These are phyloP conservation scores for Jatropha curcas DNA, from an alignment of 345 rosid species.

Conservation along the genomic window DNA sequence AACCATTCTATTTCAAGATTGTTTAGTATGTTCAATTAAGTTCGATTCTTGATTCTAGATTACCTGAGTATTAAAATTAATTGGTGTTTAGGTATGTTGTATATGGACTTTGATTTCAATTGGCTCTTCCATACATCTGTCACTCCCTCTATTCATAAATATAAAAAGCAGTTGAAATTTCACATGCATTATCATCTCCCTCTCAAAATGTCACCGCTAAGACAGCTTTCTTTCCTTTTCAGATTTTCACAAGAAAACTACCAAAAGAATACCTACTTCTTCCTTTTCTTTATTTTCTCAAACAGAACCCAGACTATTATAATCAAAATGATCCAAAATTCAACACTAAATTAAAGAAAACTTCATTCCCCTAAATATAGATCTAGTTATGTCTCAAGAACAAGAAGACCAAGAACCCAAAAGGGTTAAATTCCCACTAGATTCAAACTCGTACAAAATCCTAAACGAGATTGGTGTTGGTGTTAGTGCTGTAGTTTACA, in stretches of 20 bases:
- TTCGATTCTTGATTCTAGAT: too few relatives aligned
- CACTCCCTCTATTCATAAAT: too few relatives aligned
- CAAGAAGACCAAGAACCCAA: conserved; percentile 5
- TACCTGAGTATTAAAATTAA: too few relatives aligned
- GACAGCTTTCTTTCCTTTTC: conserved; percentile 10
- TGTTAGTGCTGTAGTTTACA: conserved; percentile 74
- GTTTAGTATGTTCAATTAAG: too few relatives aligned
- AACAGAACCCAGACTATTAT: not conserved
- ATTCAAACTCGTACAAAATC: conserved; percentile 57
- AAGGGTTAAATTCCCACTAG: conserved; percentile 61
- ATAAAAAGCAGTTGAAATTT: conserved; percentile 1
- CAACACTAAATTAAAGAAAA: not conserved
- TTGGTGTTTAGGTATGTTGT: too few relatives aligned
- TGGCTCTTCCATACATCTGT: not conserved
- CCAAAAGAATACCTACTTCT: conserved; percentile 8
- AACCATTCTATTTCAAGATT: too few relatives aligned
- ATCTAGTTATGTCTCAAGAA: conserved; percentile 7
- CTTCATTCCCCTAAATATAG: not conserved
- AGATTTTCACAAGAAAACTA: conserved; percentile 39
- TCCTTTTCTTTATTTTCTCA: conserved; percentile 1
- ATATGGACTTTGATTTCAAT: too few relatives aligned
- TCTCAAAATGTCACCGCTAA: conserved; percentile 13
- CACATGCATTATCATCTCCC: conserved; percentile 47
- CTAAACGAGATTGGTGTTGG: conserved; percentile 71
- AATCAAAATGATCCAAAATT: not conserved